These are phyloP conservation scores for Delphinella strobiligena DNA, from an alignment of 2,329 filamentous ascomycete species.

Conservation along the genomic window DNA sequence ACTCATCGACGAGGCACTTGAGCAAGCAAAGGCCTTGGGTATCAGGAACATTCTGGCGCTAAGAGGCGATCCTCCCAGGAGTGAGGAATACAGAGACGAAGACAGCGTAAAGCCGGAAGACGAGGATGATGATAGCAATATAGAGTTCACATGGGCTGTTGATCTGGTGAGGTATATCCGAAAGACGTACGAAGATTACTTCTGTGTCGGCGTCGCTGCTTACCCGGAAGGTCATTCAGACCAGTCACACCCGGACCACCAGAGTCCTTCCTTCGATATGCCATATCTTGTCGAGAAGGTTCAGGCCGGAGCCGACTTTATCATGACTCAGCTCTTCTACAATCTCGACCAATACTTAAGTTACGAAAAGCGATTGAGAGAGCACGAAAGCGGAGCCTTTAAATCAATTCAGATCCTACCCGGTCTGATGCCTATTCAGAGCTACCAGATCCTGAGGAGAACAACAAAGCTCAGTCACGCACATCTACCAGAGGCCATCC, in stretches of 20 bases:
- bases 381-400: conserved; percentile 75
- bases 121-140: conserved; percentile 50
- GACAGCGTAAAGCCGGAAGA: conserved; percentile 35
- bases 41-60: conserved; percentile 90
- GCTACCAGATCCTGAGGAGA: conserved; percentile 86
- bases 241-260: conserved; percentile 74
- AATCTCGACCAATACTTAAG: conserved; percentile 69
- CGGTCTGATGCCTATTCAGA: conserved; percentile 94
- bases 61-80: conserved; percentile 79
- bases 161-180: conserved; percentile 87
- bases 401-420: conserved; percentile 82
- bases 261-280: conserved; percentile 55
- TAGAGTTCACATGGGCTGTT: conserved; percentile 77
- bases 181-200: conserved; percentile 79
- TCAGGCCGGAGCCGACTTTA: conserved; percentile 84
- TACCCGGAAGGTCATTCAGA: conserved; percentile 95
- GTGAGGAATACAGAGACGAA: conserved; percentile 70
- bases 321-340: conserved; percentile 98
- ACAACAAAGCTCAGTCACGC: conserved; percentile 93
- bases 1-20: conserved; percentile 76
- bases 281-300: conserved; percentile 86
- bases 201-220: conserved; percentile 86
- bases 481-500: conserved; percentile 58
- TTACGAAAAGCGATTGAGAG: conserved; percentile 66
- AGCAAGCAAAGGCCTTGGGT: conserved; percentile 80